Evolutionary conservation across 2,329 filamentous ascomycete genomes (phyloP).

Genomic region (Ophiostoma montium): DNA sequence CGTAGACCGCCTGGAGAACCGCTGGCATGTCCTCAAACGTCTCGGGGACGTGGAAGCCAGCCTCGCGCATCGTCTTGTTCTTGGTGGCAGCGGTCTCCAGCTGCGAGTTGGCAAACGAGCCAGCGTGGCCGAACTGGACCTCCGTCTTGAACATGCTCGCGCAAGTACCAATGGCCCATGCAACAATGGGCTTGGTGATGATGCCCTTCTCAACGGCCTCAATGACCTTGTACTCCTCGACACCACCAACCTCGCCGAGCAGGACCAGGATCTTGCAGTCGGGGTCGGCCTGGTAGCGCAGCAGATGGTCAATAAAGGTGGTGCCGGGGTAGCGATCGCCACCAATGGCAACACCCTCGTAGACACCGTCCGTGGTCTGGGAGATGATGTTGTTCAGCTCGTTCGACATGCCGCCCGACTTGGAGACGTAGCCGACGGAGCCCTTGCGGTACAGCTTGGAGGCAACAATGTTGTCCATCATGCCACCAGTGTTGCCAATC

Average conservation of each 20-base stretch:
- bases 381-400: constrained; percentile 99
- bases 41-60: constrained; percentile 84
- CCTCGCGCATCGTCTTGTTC: constrained; percentile 94
- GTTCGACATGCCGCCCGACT: constrained; percentile 99
- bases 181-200: constrained; percentile 97
- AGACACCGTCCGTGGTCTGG: constrained; percentile 92
- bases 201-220: constrained; percentile 88
- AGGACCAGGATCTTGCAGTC: constrained; percentile 95
- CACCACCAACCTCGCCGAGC: constrained; percentile 96
- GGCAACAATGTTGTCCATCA: constrained; percentile 99
- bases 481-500: constrained; percentile 99
- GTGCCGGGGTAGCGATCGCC: constrained; percentile 98
- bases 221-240: constrained; percentile 99
- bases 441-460: constrained; percentile 99
- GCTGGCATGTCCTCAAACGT: constrained; percentile 92
- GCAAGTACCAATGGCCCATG: constrained; percentile 98
- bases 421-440: constrained; percentile 98
- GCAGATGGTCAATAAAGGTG: constrained; percentile 97
- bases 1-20: constrained; percentile 67
- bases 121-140: constrained; percentile 98
- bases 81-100: constrained; percentile 93
- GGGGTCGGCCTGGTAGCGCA: constrained; percentile 91
- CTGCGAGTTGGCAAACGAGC: constrained; percentile 97
- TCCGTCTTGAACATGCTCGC: constrained; percentile 99
- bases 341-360: constrained; percentile 98